These are phyloP conservation scores for Termitomyces sp. DNA, from an alignment of 768 basidiomycete genomes.

Conservation along the genomic window DNA sequence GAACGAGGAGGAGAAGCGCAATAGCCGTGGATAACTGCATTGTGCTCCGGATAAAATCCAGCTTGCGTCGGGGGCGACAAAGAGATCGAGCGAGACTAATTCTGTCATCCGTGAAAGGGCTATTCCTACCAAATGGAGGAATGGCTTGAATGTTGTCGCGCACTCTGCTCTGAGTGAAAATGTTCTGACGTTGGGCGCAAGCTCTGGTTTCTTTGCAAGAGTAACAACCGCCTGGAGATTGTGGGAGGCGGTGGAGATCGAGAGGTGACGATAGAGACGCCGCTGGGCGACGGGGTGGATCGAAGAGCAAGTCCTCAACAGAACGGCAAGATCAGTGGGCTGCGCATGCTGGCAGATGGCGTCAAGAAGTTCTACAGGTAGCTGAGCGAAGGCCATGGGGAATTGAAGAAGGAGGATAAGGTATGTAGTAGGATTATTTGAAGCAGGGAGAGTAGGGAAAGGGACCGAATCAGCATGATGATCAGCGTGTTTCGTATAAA, in stretches of 20 bases:
- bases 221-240: constrained; percentile 47
- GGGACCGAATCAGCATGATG: constrained; percentile 21
- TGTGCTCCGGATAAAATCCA: constrained; percentile 42
- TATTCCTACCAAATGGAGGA: constrained; percentile 40
- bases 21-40: constrained; percentile 39
- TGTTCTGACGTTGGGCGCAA: constrained; percentile 58
- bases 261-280: constrained; percentile 56
- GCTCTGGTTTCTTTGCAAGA: constrained; percentile 48
- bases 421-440: background rate
- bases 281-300: constrained; percentile 50
- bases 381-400: constrained; percentile 37
- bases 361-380: constrained; percentile 64
- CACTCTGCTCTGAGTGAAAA: constrained; percentile 52
- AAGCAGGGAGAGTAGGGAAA: constrained; percentile 3
- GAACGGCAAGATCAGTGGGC: constrained; percentile 36
- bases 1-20: constrained; percentile 55
- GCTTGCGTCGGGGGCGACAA: constrained; percentile 44
- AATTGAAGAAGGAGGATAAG: constrained; percentile 9
- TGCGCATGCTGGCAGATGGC: constrained; percentile 30
- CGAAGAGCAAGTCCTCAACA: constrained; percentile 37
- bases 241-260: constrained; percentile 34
- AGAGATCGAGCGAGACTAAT: constrained; percentile 51
- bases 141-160: constrained; percentile 34
- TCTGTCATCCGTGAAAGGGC: constrained; percentile 60
- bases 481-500: constrained; percentile 17